Base-by-base conservation (phyloP, 2,329 filamentous ascomycete species). In the Ophiostoma ips region DNA sequence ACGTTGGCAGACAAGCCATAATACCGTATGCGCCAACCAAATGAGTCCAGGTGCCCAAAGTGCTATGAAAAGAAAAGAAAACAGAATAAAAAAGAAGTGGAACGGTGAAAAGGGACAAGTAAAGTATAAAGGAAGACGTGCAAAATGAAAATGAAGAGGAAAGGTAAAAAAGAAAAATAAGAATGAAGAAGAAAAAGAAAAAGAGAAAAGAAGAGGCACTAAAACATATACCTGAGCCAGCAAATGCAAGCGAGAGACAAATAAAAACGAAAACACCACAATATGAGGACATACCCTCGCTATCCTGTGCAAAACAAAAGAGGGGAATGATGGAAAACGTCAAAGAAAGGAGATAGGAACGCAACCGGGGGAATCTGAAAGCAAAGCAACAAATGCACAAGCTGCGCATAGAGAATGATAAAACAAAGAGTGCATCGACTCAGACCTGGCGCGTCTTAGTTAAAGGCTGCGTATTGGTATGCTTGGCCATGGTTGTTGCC, bases 1-100 rank as follows among this genome's bases (percentile, higher is more conserved):
- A 43, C 40, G 40, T 43, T 43, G 40, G 40, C 40, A 43, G 21
- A 43, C 40, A 30, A 43, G 40, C 40, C 40, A 43, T 43, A 21
- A 43, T 43, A 43, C 40, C 40, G 40, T 43, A 16, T 43, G 40
- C 40, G 40, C 40, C 40, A 43, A 30, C 40, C 40, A 43, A 30
- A 43, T 43, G 40, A 43, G 40, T 43, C 40, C 40, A 43, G 24
- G 40, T 31, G 30, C 24, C 24, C 4, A 28, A 28, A 28, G 24
- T 28, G 24, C 24, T n/a, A 31, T 31, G 11, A 11, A 31, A 31
- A 34, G 31, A 34, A 11, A 2, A 30, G 30, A 10, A 12, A 12
- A 21, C 18, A 21, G 21, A 38, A 30, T 3, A 9, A 30, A 28
- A 28, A 28, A 5, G 24, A 28, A 28, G 5, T 28, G 24, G 8